Base-by-base conservation (phyloP, 805 yeast species). In the Candida bentonensis region DNA sequence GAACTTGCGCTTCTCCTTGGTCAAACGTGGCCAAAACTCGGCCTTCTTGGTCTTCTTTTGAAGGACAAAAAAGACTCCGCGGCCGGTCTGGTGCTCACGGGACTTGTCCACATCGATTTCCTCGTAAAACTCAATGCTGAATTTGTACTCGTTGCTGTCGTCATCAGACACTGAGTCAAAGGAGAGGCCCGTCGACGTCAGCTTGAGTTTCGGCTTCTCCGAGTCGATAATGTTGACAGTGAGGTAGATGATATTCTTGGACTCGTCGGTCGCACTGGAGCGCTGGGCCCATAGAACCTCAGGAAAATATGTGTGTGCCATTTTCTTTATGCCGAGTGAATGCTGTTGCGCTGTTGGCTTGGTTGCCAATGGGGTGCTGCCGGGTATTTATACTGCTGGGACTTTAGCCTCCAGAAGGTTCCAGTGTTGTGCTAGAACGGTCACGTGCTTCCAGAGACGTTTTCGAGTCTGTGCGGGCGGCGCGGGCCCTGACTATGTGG, bases 251-350 rank as follows among this genome's bases (percentile, higher is more conserved):
- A 86, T 58, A 63, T 89, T 89, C 64, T 84, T 88, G 23, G 74
- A 68, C 9, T 74, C 73, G 30, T 79, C 94, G 3, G 70, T 63
- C n/a, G 70, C 80, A 58, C 71, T 78, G 45, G 96, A 86, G 65
- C 98, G 84, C 70, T 89, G 98, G 11, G 98, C 97, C 98, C 98
- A 89, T 60, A 78, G 69, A 34, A 85, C 89, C 68, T 64, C 66
- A 41, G 79, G 59, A 45, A 54, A 52, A 34, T 13, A 30, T 15
- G 36, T n/a, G n/a, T n/a, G n/a, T n/a, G n/a, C n/a, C n/a, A n/a
- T n/a, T n/a, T n/a, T n/a, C n/a, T n/a, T n/a, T n/a, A n/a, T n/a
- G n/a, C n/a, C n/a, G n/a, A n/a, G n/a, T n/a, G n/a, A n/a, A n/a
- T n/a, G n/a, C n/a, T n/a, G n/a, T n/a, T n/a, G n/a, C n/a, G n/a